Percentiles rank a stretch among this genome's conserved stretches.
Conservation (phyloP, 2,329 filamentous ascomycete genomes). For the Fusarium sulawesiense region DNA sequence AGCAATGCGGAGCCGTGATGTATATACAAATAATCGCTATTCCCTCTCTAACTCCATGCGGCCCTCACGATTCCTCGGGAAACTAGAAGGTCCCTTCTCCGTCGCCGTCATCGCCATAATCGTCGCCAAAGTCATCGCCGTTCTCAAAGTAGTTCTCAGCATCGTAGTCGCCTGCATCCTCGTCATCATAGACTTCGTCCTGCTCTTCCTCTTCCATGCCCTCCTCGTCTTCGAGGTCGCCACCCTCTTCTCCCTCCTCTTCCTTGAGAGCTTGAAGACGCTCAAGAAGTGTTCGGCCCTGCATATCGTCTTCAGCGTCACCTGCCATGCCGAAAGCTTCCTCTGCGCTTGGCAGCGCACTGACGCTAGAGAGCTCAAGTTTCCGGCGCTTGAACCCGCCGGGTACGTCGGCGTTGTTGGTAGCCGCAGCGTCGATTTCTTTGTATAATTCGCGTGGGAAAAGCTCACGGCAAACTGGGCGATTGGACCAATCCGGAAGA, state of each 20-base stretch:
- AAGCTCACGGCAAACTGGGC: constrained; percentile 63
- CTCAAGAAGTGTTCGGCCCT: constrained; percentile 56
- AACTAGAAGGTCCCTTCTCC: constrained; percentile 56
- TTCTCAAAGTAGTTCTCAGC: constrained; percentile 71
- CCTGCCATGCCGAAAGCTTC: constrained; percentile 60
- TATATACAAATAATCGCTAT: constrained; percentile 39
- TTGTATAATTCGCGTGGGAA: constrained; percentile 68
- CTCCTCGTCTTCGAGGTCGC: constrained; percentile 64
- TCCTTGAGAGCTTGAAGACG: constrained; percentile 60
- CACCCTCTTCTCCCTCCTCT: constrained; percentile 62
- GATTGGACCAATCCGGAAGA: constrained; percentile 64
- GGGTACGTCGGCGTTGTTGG: constrained; percentile 45
- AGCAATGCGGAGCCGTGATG: constrained; percentile 29
- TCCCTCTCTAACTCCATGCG: constrained; percentile 9
- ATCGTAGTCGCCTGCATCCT: constrained; percentile 70
- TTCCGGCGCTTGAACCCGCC: constrained; percentile 56
- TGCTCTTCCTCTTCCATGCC: constrained; percentile 59
- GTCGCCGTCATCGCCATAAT: constrained; percentile 64
- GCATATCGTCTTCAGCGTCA: constrained; percentile 42
- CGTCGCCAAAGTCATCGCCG: constrained; percentile 65
- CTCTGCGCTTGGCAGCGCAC: constrained; percentile 61
- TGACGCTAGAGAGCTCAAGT: constrained; percentile 61
- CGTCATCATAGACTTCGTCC: constrained; percentile 66
- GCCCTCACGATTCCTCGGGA: not conserved
- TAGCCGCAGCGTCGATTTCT: constrained; percentile 61